phyloP scores from a whole-genome alignment of 768 basidiomycete species.

The Pisolithus tinctorius region DNA sequence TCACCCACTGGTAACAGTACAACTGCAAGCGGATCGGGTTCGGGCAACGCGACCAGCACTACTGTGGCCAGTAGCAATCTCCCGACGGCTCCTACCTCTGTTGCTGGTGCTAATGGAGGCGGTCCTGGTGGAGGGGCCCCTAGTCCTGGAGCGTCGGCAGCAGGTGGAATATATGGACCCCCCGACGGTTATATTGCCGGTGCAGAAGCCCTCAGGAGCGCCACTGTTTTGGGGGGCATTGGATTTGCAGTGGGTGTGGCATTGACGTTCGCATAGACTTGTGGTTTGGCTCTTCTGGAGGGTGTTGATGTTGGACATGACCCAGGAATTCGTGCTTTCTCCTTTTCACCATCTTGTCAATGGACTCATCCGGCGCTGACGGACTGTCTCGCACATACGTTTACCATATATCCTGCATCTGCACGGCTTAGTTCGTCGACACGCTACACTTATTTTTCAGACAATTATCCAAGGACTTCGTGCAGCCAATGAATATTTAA shows the following conservation, averaged over 20 bases:
- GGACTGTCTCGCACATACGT: conserved; percentile 12
- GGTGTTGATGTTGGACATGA: conserved; percentile 10
- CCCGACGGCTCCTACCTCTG: conserved; percentile 53
- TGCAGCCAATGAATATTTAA: neutral
- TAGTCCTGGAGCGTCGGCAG: conserved; percentile 43
- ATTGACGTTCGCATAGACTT: conserved; percentile 37
- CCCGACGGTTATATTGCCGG: conserved; percentile 59
- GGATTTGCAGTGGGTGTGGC: conserved; percentile 45
- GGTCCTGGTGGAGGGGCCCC: conserved; percentile 48
- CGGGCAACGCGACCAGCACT: conserved; percentile 27
- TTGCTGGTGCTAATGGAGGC: conserved; percentile 45
- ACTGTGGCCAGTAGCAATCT: conserved; percentile 34
- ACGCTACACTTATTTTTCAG: conserved; percentile 16
- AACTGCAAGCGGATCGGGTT: conserved; percentile 10
- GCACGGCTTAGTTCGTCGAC: conserved; percentile 21
- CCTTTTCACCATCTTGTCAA: neutral
- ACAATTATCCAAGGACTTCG: neutral
- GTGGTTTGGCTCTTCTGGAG: conserved; percentile 1
- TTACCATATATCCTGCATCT: conserved; percentile 14
- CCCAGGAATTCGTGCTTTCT: conserved; percentile 4
- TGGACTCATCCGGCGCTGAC: conserved; percentile 12
- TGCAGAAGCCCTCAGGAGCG: conserved; percentile 42
- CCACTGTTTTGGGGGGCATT: conserved; percentile 36
- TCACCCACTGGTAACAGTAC: conserved; percentile 14
- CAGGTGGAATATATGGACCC: conserved; percentile 54